Conservation (phyloP, 495 filamentous ascomycete genomes). For the Lepidopterella palustris region DNA sequence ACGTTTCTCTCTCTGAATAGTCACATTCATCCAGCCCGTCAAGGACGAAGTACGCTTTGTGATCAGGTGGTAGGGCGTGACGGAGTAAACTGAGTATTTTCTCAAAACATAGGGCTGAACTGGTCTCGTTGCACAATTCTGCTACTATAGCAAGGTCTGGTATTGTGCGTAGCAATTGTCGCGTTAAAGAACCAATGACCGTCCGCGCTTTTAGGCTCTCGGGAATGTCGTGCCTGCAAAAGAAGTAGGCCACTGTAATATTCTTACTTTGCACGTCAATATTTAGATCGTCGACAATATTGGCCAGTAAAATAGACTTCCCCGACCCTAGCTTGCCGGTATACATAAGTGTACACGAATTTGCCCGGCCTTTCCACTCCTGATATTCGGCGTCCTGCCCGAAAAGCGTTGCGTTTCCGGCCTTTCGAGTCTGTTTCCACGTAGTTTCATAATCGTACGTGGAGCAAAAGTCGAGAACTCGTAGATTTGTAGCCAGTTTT, state of each 20-base stretch:
- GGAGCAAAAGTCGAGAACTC: slow-evolving; percentile 39
- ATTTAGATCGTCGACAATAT: slow-evolving; percentile 4
- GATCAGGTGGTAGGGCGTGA: neutral
- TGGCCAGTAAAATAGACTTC: slow-evolving; percentile 1
- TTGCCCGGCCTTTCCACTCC: slow-evolving; percentile 33
- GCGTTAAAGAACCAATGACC: slow-evolving; percentile 14
- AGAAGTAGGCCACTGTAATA: slow-evolving; percentile 3
- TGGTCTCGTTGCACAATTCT: neutral
- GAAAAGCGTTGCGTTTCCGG: slow-evolving; percentile 36
- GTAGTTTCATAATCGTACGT: slow-evolving; percentile 38
- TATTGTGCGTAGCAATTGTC: slow-evolving; percentile 35
- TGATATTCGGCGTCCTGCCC: slow-evolving; percentile 28
- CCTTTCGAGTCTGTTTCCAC: slow-evolving; percentile 42
- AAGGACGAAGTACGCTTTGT: neutral
- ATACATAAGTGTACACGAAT: slow-evolving; percentile 34
- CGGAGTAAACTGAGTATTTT: neutral
- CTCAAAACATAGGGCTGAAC: neutral
- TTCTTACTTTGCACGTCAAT: slow-evolving; percentile 4
- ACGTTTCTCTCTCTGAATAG: neutral
- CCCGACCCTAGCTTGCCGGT: slow-evolving; percentile 39
- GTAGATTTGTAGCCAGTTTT: slow-evolving; percentile 25
- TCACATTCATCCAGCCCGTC: neutral
- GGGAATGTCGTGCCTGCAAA: slow-evolving; percentile 1
- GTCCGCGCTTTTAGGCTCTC: neutral
- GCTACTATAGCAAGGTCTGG: slow-evolving; percentile 12